A percentile compares a stretch with the other conserved stretches of the same genome.
Evolutionary conservation across 1,284 basidiomycete species (phyloP).

Genomic region (Leucoagaricus sp.): DNA sequence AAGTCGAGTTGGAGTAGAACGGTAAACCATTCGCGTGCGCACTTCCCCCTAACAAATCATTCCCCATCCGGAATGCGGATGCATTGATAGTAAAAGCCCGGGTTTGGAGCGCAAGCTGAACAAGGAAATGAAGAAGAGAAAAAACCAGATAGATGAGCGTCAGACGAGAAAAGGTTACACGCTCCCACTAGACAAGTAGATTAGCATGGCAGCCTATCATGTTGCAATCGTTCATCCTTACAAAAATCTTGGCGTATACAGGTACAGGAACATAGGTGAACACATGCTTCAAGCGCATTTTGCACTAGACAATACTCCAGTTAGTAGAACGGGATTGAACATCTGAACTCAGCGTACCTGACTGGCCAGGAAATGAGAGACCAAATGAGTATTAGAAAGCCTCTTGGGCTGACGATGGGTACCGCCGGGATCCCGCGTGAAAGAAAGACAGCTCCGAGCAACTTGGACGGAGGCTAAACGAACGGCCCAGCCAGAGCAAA

Average conservation of each 20-base stretch:
- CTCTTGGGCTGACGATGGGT: constrained; percentile 44
- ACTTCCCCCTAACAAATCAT: constrained; percentile 49
- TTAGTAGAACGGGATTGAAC: background rate
- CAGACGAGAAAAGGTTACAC: constrained; percentile 67
- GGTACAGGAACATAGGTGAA: constrained; percentile 42
- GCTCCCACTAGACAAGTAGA: constrained; percentile 54
- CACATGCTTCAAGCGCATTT: constrained; percentile 49
- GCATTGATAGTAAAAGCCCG: constrained; percentile 68
- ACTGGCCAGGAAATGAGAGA: constrained; percentile 18
- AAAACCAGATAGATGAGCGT: constrained; percentile 68
- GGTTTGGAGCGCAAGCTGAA: constrained; percentile 71
- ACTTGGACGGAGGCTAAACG: constrained; percentile 6
- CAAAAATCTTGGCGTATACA: constrained; percentile 52
- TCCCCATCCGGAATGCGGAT: constrained; percentile 54
- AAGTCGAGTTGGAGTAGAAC: constrained; percentile 42
- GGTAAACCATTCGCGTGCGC: constrained; percentile 54
- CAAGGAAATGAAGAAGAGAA: constrained; percentile 63
- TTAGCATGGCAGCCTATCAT: background rate
- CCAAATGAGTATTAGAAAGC: constrained; percentile 37
- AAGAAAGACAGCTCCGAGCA: constrained; percentile 4
- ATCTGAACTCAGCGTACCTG: background rate
- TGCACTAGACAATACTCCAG: constrained; percentile 9
- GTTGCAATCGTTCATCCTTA: constrained; percentile 38
- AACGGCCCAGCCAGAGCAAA: constrained; percentile 50
- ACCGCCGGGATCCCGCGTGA: constrained; percentile 24